Conservation (phyloP, 371 early-diverging fungal genomes). For the Umbelopsis sp. region DNA sequence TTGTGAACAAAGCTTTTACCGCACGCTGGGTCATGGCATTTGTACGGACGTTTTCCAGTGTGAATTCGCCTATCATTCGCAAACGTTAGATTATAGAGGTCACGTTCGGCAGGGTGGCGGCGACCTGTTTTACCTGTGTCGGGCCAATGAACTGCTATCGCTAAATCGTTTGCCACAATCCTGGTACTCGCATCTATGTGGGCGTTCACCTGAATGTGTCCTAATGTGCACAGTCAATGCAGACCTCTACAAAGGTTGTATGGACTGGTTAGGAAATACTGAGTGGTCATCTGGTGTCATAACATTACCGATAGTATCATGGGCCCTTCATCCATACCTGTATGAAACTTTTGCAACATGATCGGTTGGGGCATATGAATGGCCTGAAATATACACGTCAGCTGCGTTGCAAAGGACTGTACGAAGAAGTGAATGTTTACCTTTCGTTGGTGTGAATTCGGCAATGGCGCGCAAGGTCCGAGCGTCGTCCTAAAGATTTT, state of each 20-base stretch:
- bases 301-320: slow-evolving; percentile 8
- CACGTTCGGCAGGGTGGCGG: not conserved
- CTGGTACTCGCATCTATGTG: slow-evolving; percentile 70
- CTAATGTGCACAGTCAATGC: slow-evolving; percentile 79
- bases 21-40: slow-evolving; percentile 65
- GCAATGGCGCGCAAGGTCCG: slow-evolving; percentile 76
- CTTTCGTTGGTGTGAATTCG: slow-evolving; percentile 81
- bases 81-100: not conserved
- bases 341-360: slow-evolving; percentile 77
- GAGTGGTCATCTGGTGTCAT: slow-evolving; percentile 17
- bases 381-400: slow-evolving; percentile 45
- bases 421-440: slow-evolving; percentile 22
- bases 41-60: slow-evolving; percentile 79
- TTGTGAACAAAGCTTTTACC: slow-evolving; percentile 51
- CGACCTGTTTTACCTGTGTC: not conserved
- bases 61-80: slow-evolving; percentile 59
- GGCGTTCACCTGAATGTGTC: slow-evolving; percentile 81
- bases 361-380: slow-evolving; percentile 62
- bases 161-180: slow-evolving; percentile 63
- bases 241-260: slow-evolving; percentile 59
- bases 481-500: slow-evolving; percentile 55
- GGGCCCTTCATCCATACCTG: slow-evolving; percentile 41
- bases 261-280: slow-evolving; percentile 12
- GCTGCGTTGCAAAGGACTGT: not conserved
- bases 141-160: slow-evolving; percentile 13